A percentile compares a stretch with the other conserved stretches of the same genome.
Conservation (phyloP, 2,329 filamentous ascomycete species). For the Passalora sequoiae region DNA sequence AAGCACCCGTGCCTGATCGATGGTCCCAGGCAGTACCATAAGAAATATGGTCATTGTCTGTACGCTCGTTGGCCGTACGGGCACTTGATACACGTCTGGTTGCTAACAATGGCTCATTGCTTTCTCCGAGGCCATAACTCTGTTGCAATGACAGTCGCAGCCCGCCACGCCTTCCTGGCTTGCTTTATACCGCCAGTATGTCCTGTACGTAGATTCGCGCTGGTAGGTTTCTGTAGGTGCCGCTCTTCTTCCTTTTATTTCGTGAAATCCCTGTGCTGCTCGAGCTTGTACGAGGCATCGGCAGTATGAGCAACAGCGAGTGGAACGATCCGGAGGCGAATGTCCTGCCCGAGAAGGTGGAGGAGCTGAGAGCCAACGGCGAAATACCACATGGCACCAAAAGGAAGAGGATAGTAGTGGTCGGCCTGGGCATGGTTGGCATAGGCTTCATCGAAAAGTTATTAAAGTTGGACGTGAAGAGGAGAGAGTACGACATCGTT, state of each 20-base stretch:
- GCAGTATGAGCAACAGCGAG: constrained; percentile 40
- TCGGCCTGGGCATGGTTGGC: constrained; percentile 81
- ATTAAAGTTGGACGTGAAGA: constrained; percentile 72
- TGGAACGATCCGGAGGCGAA: constrained; percentile 46
- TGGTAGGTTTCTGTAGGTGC: constrained; percentile 5
- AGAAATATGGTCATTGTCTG: background rate
- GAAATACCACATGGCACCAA: constrained; percentile 34
- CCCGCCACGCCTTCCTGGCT: background rate
- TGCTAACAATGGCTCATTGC: no score
- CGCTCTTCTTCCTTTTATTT: constrained; percentile 1
- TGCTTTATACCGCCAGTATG: background rate
- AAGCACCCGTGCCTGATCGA: no score
- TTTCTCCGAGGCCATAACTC: constrained; percentile 1
- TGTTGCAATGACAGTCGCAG: background rate
- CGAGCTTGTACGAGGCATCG: no score
- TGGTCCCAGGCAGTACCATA: no score
- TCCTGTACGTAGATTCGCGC: background rate
- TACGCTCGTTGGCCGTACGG: constrained; percentile 1
- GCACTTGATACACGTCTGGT: no score
- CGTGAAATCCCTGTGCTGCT: no score
- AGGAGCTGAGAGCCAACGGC: constrained; percentile 31
- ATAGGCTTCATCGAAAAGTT: constrained; percentile 67
- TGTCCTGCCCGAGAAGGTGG: constrained; percentile 41
- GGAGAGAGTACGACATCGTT: constrained; percentile 70
- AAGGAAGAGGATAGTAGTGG: constrained; percentile 69